Percentiles rank a stretch among this genome's conserved stretches.
Conservation (phyloP, 1,139 yeast species). For the Yamadazyma siamensis region DNA sequence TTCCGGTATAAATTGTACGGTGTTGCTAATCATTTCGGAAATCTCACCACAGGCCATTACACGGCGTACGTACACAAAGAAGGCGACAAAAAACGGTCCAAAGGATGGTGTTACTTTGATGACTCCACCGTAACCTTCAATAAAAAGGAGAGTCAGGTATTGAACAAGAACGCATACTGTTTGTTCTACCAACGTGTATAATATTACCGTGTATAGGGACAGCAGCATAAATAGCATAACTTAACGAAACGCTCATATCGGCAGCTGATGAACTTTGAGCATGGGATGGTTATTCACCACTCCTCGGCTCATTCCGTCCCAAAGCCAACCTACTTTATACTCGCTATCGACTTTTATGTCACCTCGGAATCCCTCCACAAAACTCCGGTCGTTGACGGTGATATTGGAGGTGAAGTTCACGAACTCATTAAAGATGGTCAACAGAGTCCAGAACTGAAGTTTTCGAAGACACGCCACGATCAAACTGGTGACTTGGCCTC, state of each 20-base stretch:
- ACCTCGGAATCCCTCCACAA: slow-evolving; percentile 77
- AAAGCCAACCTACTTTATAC: slow-evolving; percentile 64
- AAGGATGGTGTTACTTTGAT: slow-evolving; percentile 76
- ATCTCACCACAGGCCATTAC: slow-evolving; percentile 85
- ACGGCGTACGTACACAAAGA: slow-evolving; percentile 75
- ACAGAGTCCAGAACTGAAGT: slow-evolving; percentile 84
- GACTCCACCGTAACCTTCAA: slow-evolving; percentile 56
- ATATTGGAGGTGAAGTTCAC: slow-evolving; percentile 74
- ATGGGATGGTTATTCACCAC: slow-evolving; percentile 48
- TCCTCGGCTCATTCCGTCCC: slow-evolving; percentile 66
- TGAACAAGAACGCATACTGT: slow-evolving; percentile 70
- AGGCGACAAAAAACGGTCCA: slow-evolving; percentile 28
- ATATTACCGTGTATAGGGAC: slow-evolving; percentile 2
- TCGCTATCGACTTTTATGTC: slow-evolving; percentile 51
- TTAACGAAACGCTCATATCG: neutral
- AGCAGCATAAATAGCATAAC: neutral
- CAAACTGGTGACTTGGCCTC: slow-evolving; percentile 82
- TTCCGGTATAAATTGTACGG: slow-evolving; percentile 76
- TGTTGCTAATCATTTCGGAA: slow-evolving; percentile 87
- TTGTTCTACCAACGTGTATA: slow-evolving; percentile 55
- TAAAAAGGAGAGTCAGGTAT: slow-evolving; percentile 41
- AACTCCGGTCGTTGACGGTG: slow-evolving; percentile 76
- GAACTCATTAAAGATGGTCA: slow-evolving; percentile 84
- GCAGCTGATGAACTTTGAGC: slow-evolving; percentile 29
- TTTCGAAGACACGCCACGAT: slow-evolving; percentile 84